phyloP scores from a whole-genome alignment of 1,139 yeast species.

The Suhomyces bolitotheri region DNA sequence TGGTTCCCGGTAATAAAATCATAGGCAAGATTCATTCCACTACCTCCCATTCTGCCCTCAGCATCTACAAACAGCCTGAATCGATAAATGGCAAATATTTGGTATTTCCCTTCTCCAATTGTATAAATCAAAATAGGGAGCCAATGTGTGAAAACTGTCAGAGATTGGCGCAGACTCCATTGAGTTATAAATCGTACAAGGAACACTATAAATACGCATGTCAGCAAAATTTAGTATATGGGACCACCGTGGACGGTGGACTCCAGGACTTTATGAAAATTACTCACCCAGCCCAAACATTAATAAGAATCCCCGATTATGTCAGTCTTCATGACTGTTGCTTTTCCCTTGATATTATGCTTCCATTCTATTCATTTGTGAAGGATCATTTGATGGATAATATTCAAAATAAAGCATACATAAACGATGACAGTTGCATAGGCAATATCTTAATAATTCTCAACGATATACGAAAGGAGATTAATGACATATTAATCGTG shows the following conservation, averaged over 20 bases:
- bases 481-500: slow-evolving; percentile 41
- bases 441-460: slow-evolving; percentile 31
- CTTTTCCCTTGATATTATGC: slow-evolving; percentile 35
- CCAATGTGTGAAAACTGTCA: slow-evolving; percentile 28
- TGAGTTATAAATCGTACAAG: slow-evolving; percentile 14
- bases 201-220: slow-evolving; percentile 23
- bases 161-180: slow-evolving; percentile 4
- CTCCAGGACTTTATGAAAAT: slow-evolving; percentile 39
- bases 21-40: slow-evolving; percentile 27
- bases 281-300: slow-evolving; percentile 25
- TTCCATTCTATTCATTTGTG: slow-evolving; percentile 37
- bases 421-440: slow-evolving; percentile 4
- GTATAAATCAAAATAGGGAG: slow-evolving; percentile 27
- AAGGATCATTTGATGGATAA: slow-evolving; percentile 19
- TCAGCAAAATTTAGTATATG: slow-evolving; percentile 30
- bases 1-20: slow-evolving; percentile 38
- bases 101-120: slow-evolving; percentile 40
- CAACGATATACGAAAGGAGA: slow-evolving; percentile 30
- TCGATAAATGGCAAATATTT: slow-evolving; percentile 25
- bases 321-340: slow-evolving; percentile 43
- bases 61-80: slow-evolving; percentile 4
- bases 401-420: slow-evolving; percentile 1
- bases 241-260: slow-evolving; percentile 42
- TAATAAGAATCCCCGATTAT: slow-evolving; percentile 31
- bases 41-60: slow-evolving; percentile 12